Evolutionary conservation across 306 rosid genomes (phyloP), one percentile per base, ranked within the genome.

Genomic region (Urtica urens): DNA sequence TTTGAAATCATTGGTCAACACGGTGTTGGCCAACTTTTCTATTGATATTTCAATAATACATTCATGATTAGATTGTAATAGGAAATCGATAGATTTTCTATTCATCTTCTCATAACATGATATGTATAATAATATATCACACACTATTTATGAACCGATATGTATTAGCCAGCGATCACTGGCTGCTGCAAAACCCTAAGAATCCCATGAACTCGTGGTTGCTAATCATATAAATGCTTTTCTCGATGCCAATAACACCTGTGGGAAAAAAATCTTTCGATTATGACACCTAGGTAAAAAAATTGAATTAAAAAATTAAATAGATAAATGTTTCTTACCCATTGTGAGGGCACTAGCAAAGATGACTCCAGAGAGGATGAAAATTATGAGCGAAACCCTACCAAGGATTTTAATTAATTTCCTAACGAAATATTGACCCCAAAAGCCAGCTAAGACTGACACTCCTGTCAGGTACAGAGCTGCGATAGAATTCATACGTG

Each of bases 131-230:
- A 9, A 5, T 35, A 5, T 12, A 35, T 5, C n/a, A n/a, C n/a
- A n/a, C n/a, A n/a, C n/a, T n/a, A 5, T 12, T 9, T 35, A 35
- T 35, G 14, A 9, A 35, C 14, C 11, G 11, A 35, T 14, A 25
- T 24, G 6, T 28, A 13, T 13, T 3, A 49, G 53, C 15, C 30
- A 51, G n/a, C 35, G 21, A 63, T 75, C 72, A 80, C 28, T 76
- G 68, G 43, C 66, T 65, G 68, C 60, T 63, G 48, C 94, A 87
- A 54, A 88, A 83, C 5, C 63, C 80, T 39, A 88, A 57, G 62
- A 88, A 78, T 56, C 97, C 95, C 78, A 88, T 76, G 50, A 88
- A 88, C 63, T 88, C 93, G n/a, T 81, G 86, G 30, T 78, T 69
- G 28, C 51, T 12, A 47, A 81, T 81, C 95, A 88, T 88, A 14